Evolutionary conservation across 192 early-diverging fungal species (phyloP).

Genomic region (Dissophora ornata): DNA sequence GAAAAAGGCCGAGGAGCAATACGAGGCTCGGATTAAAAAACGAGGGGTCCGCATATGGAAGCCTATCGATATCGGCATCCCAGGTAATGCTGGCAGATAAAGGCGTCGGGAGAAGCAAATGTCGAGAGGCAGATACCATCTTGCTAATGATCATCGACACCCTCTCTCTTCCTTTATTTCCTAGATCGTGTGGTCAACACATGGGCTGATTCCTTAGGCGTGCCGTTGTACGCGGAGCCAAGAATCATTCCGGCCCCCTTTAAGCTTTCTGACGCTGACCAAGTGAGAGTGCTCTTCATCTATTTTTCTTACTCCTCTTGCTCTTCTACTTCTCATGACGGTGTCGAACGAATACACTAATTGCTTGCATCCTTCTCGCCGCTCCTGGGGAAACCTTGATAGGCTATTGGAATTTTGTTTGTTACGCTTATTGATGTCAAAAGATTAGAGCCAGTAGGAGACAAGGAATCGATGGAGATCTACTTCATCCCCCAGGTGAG

Average conservation of each 20-base stretch:
- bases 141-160: neutral
- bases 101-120: too few species aligned
- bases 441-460: neutral
- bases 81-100: neutral
- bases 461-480: neutral
- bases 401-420: neutral
- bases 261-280: too few species aligned
- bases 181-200: neutral
- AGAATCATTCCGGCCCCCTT: neutral
- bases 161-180: neutral
- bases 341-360: too few species aligned
- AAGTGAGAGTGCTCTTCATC: too few species aligned
- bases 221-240: neutral
- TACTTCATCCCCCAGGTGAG: constrained; percentile 1
- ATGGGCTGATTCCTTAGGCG: neutral
- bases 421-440: neutral
- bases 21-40: neutral
- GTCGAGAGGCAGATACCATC: too few species aligned
- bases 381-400: too few species aligned
- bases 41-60: neutral
- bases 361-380: too few species aligned
- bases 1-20: neutral
- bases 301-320: too few species aligned
- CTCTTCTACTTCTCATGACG: too few species aligned
- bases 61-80: neutral